These are phyloP conservation scores for Raphanus sativus DNA, from an alignment of 345 rosid species.

Conservation along the genomic window DNA sequence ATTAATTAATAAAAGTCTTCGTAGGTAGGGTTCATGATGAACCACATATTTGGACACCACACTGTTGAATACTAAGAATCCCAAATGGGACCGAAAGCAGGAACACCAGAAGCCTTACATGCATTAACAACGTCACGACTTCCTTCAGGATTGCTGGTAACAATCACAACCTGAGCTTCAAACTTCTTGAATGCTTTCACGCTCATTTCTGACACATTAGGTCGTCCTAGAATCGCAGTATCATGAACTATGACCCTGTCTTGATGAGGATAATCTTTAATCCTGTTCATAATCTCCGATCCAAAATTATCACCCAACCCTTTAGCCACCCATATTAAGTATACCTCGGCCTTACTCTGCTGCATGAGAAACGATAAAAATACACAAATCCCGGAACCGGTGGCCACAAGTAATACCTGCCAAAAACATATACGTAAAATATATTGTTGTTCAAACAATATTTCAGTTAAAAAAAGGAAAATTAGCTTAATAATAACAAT, in stretches of 20 bases:
- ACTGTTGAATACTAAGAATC: conserved; percentile 50
- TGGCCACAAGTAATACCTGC: conserved; percentile 62
- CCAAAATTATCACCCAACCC: conserved; percentile 74
- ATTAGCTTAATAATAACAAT: neutral
- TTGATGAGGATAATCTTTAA: conserved; percentile 47
- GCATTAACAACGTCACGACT: conserved; percentile 74
- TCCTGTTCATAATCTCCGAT: conserved; percentile 53
- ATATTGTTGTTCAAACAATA: neutral
- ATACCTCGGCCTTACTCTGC: conserved; percentile 54
- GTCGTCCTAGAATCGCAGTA: conserved; percentile 63
- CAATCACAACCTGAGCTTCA: conserved; percentile 76
- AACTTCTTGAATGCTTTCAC: conserved; percentile 61
- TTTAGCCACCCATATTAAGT: conserved; percentile 77
- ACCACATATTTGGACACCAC: neutral
- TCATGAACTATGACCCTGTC: conserved; percentile 74
- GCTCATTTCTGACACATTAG: conserved; percentile 66
- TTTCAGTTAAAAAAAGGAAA: neutral
- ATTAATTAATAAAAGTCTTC: neutral
- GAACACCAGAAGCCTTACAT: conserved; percentile 57
- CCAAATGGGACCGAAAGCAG: conserved; percentile 91
- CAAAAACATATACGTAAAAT: neutral
- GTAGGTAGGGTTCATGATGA: neutral
- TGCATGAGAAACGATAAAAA: conserved; percentile 77
- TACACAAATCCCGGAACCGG: conserved; percentile 84
- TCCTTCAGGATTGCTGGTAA: conserved; percentile 87